Evolutionary conservation across 257 asterid genomes (phyloP).

Genomic region (Solanum acaule): DNA sequence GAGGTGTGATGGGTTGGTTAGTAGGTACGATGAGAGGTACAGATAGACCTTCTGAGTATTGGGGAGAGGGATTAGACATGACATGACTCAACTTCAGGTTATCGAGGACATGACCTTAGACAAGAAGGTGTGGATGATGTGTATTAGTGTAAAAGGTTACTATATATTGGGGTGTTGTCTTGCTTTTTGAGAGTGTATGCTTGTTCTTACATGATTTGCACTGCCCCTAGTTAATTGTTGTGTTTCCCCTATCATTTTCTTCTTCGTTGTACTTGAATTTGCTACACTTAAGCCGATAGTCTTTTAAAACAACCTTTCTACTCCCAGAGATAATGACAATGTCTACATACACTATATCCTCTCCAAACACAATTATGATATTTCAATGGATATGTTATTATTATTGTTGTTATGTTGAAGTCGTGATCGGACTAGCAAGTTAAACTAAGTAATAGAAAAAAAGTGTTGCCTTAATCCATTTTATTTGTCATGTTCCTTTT

Average conservation of each 20-base stretch:
- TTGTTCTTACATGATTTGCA: neutral
- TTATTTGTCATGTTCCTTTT: no score
- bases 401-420: no score
- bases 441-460: neutral
- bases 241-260: neutral
- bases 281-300: fast-evolving
- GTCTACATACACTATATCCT: neutral
- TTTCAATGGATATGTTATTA: no score
- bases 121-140: neutral
- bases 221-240: neutral
- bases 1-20: neutral
- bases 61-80: neutral
- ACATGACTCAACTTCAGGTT: neutral
- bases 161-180: neutral
- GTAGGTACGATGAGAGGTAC: no score
- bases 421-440: neutral
- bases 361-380: neutral
- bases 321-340: no score
- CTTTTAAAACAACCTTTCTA: no score
- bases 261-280: no score
- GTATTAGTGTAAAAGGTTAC: neutral
- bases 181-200: no score
- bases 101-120: neutral
- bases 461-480: no score
- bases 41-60: no score